Percentiles rank a stretch among this genome's conserved stretches.
Evolutionary conservation across 768 basidiomycete genomes (phyloP).

Genomic region (Daedaleopsis nitida): DNA sequence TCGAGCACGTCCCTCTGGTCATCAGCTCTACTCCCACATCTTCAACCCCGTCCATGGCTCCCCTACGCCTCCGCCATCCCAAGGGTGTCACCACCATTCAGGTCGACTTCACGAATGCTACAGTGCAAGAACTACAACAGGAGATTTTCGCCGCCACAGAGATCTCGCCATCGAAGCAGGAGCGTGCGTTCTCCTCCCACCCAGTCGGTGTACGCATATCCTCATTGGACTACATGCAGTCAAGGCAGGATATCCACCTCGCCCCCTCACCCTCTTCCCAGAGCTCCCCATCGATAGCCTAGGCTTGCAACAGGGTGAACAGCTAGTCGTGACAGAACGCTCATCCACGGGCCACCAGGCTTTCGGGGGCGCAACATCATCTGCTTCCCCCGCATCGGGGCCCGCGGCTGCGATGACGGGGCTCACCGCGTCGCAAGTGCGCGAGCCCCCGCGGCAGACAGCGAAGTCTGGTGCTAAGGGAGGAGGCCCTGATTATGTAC

Average conservation of each 20-base stretch:
- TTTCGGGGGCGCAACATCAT: not conserved
- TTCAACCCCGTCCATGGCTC: slow-evolving; percentile 49
- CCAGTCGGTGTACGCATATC: not conserved
- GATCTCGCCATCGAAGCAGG: slow-evolving; percentile 77
- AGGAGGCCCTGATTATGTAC: slow-evolving; percentile 57
- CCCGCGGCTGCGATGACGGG: slow-evolving; percentile 28
- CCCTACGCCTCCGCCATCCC: slow-evolving; percentile 81
- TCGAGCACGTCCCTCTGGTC: not conserved
- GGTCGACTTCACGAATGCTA: slow-evolving; percentile 54
- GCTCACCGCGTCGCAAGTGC: slow-evolving; percentile 24
- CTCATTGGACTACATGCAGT: slow-evolving; percentile 43
- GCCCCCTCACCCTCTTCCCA: slow-evolving; percentile 66
- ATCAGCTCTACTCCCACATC: not conserved
- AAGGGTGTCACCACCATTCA: slow-evolving; percentile 81
- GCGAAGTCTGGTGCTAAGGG: slow-evolving; percentile 25
- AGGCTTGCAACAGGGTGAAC: slow-evolving; percentile 78
- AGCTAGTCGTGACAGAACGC: slow-evolving; percentile 73
- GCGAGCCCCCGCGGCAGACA: slow-evolving; percentile 24
- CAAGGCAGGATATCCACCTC: slow-evolving; percentile 86
- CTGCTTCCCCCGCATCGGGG: slow-evolving; percentile 21
- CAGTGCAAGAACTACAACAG: slow-evolving; percentile 76
- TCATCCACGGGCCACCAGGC: slow-evolving; percentile 21
- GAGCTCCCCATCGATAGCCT: slow-evolving; percentile 76
- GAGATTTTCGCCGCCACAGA: slow-evolving; percentile 66
- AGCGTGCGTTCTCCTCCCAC: slow-evolving; percentile 39